Conservation (phyloP, 441 rosid species). For the Macaranga tanarius region DNA sequence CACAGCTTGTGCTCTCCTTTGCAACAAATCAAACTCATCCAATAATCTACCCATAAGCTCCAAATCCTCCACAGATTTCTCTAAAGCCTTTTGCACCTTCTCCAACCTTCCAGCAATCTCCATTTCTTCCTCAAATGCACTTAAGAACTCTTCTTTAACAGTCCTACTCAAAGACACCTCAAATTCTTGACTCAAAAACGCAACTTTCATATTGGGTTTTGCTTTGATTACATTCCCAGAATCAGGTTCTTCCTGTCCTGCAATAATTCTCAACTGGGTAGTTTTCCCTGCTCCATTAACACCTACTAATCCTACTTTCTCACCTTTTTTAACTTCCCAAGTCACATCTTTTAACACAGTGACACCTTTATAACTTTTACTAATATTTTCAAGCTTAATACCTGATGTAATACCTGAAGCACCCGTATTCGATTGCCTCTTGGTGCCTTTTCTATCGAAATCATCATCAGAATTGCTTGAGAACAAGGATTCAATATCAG, state of each 20-base stretch:
- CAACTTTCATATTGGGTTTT: constrained; percentile 61
- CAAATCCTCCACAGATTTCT: constrained; percentile 71
- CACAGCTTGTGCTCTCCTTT: constrained; percentile 77
- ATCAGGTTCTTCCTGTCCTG: constrained; percentile 83
- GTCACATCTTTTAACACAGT: constrained; percentile 74
- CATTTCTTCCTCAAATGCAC: constrained; percentile 89
- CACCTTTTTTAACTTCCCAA: constrained; percentile 94
- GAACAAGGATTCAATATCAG: constrained; percentile 73
- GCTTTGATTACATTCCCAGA: constrained; percentile 82
- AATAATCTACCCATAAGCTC: constrained; percentile 90
- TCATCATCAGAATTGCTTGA: constrained; percentile 38
- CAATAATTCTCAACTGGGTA: constrained; percentile 82
- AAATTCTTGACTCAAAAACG: constrained; percentile 86
- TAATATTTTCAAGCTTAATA: constrained; percentile 73
- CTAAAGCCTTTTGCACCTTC: constrained; percentile 85
- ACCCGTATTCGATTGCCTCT: constrained; percentile 41
- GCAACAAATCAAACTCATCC: constrained; percentile 91
- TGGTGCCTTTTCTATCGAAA: constrained; percentile 35
- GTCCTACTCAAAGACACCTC: constrained; percentile 88
- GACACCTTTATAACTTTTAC: constrained; percentile 78
- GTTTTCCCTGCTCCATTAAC: constrained; percentile 97
- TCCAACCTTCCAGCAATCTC: constrained; percentile 63
- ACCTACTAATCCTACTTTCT: constrained; percentile 90
- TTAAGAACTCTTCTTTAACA: constrained; percentile 86
- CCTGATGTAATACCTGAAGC: constrained; percentile 83